A percentile compares a stretch with the other conserved stretches of the same genome.
phyloP scores from a whole-genome alignment of 805 yeast species.

The Pichia membranifaciens region DNA sequence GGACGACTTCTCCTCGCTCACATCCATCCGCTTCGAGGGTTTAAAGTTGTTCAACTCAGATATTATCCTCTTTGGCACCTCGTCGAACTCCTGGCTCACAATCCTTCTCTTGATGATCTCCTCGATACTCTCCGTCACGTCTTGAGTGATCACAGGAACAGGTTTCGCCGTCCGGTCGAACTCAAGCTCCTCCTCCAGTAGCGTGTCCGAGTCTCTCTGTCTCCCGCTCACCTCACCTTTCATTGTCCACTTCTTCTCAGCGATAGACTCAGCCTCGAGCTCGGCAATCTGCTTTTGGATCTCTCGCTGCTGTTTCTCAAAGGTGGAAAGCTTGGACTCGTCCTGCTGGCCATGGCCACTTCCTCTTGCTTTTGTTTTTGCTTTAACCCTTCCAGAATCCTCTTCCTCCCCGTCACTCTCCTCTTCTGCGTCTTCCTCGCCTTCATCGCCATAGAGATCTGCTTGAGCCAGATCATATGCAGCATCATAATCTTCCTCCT shows the following conservation, averaged over 20 bases:
- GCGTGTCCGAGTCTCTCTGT: slow-evolving; percentile 78
- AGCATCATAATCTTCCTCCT: slow-evolving; percentile 55
- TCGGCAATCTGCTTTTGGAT: slow-evolving; percentile 71
- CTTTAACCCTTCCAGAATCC: too few species aligned
- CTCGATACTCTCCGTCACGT: slow-evolving; percentile 79
- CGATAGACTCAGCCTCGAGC: slow-evolving; percentile 81
- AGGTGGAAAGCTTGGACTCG: slow-evolving; percentile 52
- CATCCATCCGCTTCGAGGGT: slow-evolving; percentile 50
- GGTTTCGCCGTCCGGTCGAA: slow-evolving; percentile 94
- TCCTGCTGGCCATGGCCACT: slow-evolving; percentile 29
- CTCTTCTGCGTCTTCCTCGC: slow-evolving; percentile 29
- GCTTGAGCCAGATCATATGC: slow-evolving; percentile 57
- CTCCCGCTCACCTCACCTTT: slow-evolving; percentile 84
- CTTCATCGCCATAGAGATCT: slow-evolving; percentile 51
- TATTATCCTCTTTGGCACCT: slow-evolving; percentile 66
- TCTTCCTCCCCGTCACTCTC: slow-evolving; percentile 10
- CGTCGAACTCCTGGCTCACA: slow-evolving; percentile 71
- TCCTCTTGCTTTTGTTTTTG: slow-evolving; percentile 18
- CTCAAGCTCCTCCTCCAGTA: slow-evolving; percentile 74
- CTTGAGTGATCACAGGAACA: slow-evolving; percentile 89
- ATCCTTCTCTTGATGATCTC: slow-evolving; percentile 84
- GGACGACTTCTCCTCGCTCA: slow-evolving; percentile 76
- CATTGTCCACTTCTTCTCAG: slow-evolving; percentile 90
- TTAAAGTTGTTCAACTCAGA: slow-evolving; percentile 60
- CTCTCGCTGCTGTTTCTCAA: slow-evolving; percentile 74